Evolutionary conservation across 1,139 yeast genomes (phyloP).

Genomic region (Lodderomyces oxycetoniae): DNA sequence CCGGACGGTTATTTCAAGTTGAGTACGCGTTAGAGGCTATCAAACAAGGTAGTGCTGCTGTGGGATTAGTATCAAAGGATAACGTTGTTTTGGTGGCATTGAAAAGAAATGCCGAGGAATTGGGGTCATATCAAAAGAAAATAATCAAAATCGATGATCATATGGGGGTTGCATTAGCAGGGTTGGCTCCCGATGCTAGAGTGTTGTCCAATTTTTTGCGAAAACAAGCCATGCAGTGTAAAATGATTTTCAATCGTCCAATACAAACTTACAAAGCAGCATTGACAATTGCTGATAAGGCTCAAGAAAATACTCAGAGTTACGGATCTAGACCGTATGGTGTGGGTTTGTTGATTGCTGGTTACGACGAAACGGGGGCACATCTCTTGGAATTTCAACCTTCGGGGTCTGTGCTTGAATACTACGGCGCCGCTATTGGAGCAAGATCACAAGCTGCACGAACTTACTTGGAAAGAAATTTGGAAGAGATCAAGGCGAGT

Average conservation of each 20-base stretch:
- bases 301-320: slow-evolving; percentile 93
- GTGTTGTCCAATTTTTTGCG: slow-evolving; percentile 84
- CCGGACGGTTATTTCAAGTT: slow-evolving; percentile 91
- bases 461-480: slow-evolving; percentile 85
- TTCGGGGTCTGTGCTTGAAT: slow-evolving; percentile 88
- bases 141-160: slow-evolving; percentile 88
- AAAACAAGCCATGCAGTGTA: slow-evolving; percentile 86
- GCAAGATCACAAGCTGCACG: slow-evolving; percentile 98
- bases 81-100: slow-evolving; percentile 91
- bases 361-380: slow-evolving; percentile 90
- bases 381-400: slow-evolving; percentile 95
- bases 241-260: slow-evolving; percentile 84
- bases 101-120: slow-evolving; percentile 93
- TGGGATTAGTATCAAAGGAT: slow-evolving; percentile 79
- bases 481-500: slow-evolving; percentile 57
- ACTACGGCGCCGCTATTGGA: slow-evolving; percentile 93
- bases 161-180: slow-evolving; percentile 93
- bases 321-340: slow-evolving; percentile 98
- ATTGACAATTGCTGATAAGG: slow-evolving; percentile 86
- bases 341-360: slow-evolving; percentile 88
- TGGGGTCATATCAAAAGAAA: slow-evolving; percentile 94
- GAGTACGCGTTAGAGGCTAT: slow-evolving; percentile 97
- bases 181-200: slow-evolving; percentile 97
- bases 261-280: slow-evolving; percentile 83
- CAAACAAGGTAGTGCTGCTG: slow-evolving; percentile 97